Percentiles rank a stretch among this genome's conserved stretches.
Conservation (phyloP, 2,329 filamentous ascomycete genomes). For the Catunica adiposa region DNA sequence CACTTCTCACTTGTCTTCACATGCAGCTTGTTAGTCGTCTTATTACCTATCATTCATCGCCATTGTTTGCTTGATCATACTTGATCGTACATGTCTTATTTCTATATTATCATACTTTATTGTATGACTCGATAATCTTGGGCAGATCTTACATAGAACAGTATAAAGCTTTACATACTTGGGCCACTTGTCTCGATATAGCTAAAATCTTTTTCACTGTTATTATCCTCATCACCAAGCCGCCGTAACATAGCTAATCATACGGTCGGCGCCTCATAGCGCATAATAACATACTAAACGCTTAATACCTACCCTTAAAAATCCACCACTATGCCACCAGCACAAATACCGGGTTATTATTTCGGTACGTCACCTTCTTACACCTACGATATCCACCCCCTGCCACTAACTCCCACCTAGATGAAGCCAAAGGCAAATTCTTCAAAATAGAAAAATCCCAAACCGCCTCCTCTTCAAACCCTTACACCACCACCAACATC, state of each 20-base stretch:
- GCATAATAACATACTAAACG: background rate
- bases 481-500: constrained; percentile 14
- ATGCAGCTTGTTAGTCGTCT: no score
- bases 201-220: no score
- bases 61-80: no score
- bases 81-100: no score
- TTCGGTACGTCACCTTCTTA: constrained; percentile 4
- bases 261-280: background rate
- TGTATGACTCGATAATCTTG: no score
- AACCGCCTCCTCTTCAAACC: constrained; percentile 31
- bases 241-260: background rate
- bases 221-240: no score
- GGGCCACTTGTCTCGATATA: no score
- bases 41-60: no score
- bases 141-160: no score
- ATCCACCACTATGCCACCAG: background rate
- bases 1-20: no score
- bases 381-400: background rate
- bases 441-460: constrained; percentile 48
- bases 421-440: constrained; percentile 44
- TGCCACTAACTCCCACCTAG: constrained; percentile 21
- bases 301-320: background rate
- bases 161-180: no score
- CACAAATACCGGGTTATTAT: constrained; percentile 6
- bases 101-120: no score